These are phyloP conservation scores for Sordaria brevicollis DNA, from an alignment of 495 filamentous ascomycete genomes.

Conservation along the genomic window DNA sequence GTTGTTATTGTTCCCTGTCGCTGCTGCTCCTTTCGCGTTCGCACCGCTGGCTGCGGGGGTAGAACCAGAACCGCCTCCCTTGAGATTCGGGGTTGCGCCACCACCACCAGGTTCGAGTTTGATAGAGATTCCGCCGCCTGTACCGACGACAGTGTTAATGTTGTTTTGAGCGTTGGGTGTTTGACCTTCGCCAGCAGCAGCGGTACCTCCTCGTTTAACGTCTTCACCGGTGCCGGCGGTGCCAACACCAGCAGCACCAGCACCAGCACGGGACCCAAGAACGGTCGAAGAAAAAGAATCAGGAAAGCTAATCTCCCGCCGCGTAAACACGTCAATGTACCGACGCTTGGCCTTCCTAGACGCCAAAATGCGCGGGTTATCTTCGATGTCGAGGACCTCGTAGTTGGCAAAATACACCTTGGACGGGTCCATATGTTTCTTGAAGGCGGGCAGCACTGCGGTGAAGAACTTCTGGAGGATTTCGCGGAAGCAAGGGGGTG, in stretches of 20 bases:
- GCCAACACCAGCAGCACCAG: not conserved
- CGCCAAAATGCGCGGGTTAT: slow-evolving; percentile 21
- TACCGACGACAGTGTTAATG: too few species aligned
- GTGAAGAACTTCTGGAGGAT: slow-evolving; percentile 39
- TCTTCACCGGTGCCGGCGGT: not conserved
- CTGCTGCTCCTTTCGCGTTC: not conserved
- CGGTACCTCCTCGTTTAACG: not conserved
- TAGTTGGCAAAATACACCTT: slow-evolving; percentile 43
- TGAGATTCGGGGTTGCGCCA: not conserved
- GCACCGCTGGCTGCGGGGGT: not conserved
- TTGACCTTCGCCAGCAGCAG: not conserved
- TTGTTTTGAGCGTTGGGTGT: not conserved
- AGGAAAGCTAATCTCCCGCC: slow-evolving; percentile 1
- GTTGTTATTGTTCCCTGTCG: not conserved
- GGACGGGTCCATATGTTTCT: slow-evolving; percentile 29
- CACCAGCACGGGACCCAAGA: slow-evolving; percentile 7
- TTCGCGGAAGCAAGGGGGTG: slow-evolving; percentile 36
- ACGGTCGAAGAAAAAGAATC: not conserved
- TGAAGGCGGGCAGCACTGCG: slow-evolving; percentile 29
- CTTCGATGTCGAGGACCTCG: slow-evolving; percentile 36
- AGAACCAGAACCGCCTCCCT: not conserved
- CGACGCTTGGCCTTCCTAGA: slow-evolving; percentile 10
- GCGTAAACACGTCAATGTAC: slow-evolving; percentile 35
- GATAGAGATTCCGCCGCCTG: not conserved
- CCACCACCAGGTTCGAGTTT: not conserved